A percentile compares a stretch with the other conserved stretches of the same genome.
Conservation (phyloP, 164 flowering plant genomes). For the Nymphaea thermarum region DNA sequence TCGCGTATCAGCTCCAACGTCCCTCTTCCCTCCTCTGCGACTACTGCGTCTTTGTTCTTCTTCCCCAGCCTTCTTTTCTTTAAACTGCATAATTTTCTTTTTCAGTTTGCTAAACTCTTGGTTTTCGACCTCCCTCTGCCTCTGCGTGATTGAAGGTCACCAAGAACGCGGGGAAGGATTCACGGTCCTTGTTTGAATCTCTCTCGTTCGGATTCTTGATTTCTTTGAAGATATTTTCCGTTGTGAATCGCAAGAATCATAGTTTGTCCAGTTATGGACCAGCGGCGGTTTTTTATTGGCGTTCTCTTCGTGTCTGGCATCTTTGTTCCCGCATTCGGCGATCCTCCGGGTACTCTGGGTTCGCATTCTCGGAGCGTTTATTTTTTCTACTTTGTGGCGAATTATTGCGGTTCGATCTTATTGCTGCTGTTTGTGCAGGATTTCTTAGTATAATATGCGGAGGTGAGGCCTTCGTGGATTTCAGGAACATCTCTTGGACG, state of each 20-base stretch:
- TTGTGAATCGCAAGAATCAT: neutral
- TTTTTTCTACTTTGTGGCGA: neutral
- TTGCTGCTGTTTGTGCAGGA: slow-evolving; percentile 23
- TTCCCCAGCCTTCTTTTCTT: too few relatives aligned
- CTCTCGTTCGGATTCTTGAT: neutral
- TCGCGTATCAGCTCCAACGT: neutral
- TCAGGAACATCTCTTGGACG: slow-evolving; percentile 54
- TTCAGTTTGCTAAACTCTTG: too few relatives aligned
- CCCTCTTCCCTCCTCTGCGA: neutral
- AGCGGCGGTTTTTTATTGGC: neutral
- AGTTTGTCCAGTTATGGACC: neutral
- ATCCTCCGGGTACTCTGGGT: neutral
- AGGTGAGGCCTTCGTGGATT: slow-evolving; percentile 33
- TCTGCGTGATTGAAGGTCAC: too few relatives aligned
- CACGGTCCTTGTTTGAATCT: neutral
- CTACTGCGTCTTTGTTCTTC: neutral
- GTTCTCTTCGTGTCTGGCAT: neutral
- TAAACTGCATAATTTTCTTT: too few relatives aligned
- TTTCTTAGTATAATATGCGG: slow-evolving; percentile 80
- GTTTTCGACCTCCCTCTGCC: too few relatives aligned
- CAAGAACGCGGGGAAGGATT: too few relatives aligned
- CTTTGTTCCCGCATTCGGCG: neutral
- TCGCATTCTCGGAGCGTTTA: too few relatives aligned
- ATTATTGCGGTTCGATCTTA: neutral
- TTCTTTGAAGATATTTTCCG: neutral